phyloP scores from a whole-genome alignment of 140 eudicot genomes.

The Senecio squalidus region DNA sequence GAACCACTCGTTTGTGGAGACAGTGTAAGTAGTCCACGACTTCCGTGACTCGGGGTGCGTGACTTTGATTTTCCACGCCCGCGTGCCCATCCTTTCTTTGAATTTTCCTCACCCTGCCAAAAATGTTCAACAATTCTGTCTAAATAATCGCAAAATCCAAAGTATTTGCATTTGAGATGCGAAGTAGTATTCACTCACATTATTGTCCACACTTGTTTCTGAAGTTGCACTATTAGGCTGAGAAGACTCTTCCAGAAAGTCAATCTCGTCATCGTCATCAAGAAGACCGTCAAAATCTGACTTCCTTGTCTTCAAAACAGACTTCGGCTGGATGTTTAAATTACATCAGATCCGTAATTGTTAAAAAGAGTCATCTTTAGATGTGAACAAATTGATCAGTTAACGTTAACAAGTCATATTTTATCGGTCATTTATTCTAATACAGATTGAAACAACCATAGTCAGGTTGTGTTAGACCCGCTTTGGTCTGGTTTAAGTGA shows the following conservation, averaged over 20 bases:
- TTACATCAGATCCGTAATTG: constrained; percentile 2
- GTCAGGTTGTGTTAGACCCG: no score
- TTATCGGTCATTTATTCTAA: no score
- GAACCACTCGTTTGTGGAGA: constrained; percentile 28
- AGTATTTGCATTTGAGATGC: neutral
- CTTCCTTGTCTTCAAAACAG: constrained; percentile 59
- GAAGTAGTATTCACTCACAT: constrained; percentile 29
- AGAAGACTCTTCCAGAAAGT: constrained; percentile 31
- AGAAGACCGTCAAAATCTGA: constrained; percentile 61
- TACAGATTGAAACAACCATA: no score
- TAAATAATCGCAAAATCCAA: neutral
- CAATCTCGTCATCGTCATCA: constrained; percentile 56
- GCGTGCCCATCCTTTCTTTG: constrained; percentile 55
- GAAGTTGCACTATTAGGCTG: constrained; percentile 35
- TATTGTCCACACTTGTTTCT: constrained; percentile 36
- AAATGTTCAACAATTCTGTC: neutral
- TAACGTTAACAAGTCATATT: no score
- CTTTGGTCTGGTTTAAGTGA: no score
- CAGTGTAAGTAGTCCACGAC: constrained; percentile 45
- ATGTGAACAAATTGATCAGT: no score
- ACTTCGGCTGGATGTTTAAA: constrained; percentile 64
- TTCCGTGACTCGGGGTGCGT: constrained; percentile 32
- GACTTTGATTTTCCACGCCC: constrained; percentile 51
- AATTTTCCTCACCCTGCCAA: constrained; percentile 45
- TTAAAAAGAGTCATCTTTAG: no score